Base-by-base conservation (phyloP, 441 rosid species). In the Bocquillonia castaneifolia region DNA sequence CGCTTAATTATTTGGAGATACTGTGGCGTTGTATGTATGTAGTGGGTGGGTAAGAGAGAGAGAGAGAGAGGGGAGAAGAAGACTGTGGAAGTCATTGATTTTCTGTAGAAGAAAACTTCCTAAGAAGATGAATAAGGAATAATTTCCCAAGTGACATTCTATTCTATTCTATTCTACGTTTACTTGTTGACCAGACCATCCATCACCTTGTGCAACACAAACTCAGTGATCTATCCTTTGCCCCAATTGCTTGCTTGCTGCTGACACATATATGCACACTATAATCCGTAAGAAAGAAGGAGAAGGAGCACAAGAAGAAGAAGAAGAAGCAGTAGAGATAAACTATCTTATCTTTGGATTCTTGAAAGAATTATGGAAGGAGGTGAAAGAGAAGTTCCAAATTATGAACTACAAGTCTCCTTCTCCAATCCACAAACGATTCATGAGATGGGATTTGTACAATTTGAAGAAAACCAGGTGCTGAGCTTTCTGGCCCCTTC, bases 381-480 rank as follows among this genome's bases (percentile, higher is more conserved):
- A 66, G 81, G 84, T 55, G 85, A 74, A 70, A 78, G 81, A 67
- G 76, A 80, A 63, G 75, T 76, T 63, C 76, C 77, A 10, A 86
- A 83, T 70, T 83, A 84, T 66, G 85, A 81, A 73, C 80, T 83
- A 48, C 80, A 80, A 23, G 88, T 80, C 17, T 74, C 88, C 13
- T 77, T 80, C 68, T 54, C 86, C 9, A 68, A 83, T 4, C 79
- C 83, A 10, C 88, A 80, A 40, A 67, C 84, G 34, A 82, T 84
- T 66, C 80, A 81, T 8, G 88, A 86, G 76, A 85, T 92, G 89
- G 85, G 88, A 26, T 90, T 90, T 59, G 80, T 86, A 22, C 93
- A 86, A 28, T 92, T 83, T 54, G 95, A 90, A 74, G 98, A 88
- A 75, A 85, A 87, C 59, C 93, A 82, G 50, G 88, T 88, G 31